Evolutionary conservation across 225 moss, liverwort and hornwort species (phyloP).

Genomic region (Polytrichum formosum): DNA sequence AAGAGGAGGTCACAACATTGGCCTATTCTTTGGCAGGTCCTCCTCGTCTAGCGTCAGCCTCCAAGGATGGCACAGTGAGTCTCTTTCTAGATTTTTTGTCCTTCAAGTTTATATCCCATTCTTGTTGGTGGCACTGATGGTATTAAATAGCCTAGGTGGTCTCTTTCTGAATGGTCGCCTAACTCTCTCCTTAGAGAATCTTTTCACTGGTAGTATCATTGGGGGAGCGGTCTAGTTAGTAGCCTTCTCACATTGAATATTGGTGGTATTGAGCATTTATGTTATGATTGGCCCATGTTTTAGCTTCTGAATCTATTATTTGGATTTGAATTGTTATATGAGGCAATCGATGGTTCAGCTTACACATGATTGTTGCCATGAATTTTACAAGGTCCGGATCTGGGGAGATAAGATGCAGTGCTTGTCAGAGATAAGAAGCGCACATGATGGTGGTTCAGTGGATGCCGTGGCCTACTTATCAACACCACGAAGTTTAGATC

Average conservation of each 20-base stretch:
- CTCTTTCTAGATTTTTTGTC: background rate
- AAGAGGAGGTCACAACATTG: conserved; percentile 73
- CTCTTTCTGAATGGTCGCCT: no score
- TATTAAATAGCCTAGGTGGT: no score
- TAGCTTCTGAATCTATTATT: no score
- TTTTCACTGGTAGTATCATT: no score
- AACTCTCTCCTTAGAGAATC: no score
- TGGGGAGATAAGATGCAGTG: conserved; percentile 76
- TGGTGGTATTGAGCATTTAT: no score
- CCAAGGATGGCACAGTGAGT: conserved; percentile 88
- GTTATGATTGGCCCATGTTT: no score
- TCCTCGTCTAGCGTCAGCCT: conserved; percentile 76
- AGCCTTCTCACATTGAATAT: no score
- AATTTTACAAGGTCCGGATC: conserved; percentile 53
- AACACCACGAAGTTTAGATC: conserved; percentile 58
- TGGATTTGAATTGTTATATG: no score
- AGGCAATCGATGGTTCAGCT: background rate
- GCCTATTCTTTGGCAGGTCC: conserved; percentile 62
- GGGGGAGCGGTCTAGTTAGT: no score
- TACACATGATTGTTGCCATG: background rate
- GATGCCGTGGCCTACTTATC: conserved; percentile 73
- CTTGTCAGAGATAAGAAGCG: conserved; percentile 42
- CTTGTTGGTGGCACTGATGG: no score
- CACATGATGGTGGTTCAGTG: conserved; percentile 66
- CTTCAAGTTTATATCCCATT: no score